Evolutionary conservation across 345 rosid genomes (phyloP), one percentile per base, ranked within the genome.

Genomic region (Toxicodendron radicans): DNA sequence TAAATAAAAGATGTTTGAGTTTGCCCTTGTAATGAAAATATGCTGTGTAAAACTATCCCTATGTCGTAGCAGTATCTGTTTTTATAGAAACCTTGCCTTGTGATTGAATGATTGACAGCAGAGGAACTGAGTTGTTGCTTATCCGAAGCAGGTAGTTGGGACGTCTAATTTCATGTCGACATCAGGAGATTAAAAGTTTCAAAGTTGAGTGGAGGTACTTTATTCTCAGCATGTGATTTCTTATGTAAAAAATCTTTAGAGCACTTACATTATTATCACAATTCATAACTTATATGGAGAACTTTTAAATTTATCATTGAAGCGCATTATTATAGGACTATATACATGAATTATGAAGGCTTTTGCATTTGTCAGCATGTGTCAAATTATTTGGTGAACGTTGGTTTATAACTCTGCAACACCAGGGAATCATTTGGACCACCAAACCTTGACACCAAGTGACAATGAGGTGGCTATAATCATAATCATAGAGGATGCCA

Each of bases 321-420:
- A 27, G 30, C 2, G 30, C 30, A 27, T 27, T 27, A 27, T 27
- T 27, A 1, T 27, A 27, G 30, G 2, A 27, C 2, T 27, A 27
- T 27, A 27, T 27, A 27, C n/a, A n/a, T n/a, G n/a, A n/a, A n/a
- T n/a, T 27, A 27, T 27, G 30, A 27, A 27, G 2, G 30, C 30
- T 27, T 27, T 27, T 61, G 46, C 48, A 32, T 35, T 62, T 62
- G 5, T 35, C 17, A 13, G 12, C 4, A n/a, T 21, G 10, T 6
- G 4, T 38, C 8, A 18, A 16, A 54, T 24, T 41, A 8, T 51
- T 4, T 56, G 58, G 45, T n/a, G 21, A 2, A 41, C 11, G 32
- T 61, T 43, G 58, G 58, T 51, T 13, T 67, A 67, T 10, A 70
- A 70, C 64, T 41, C 57, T 41, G 43, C 73, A 58, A 1, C 30